Conservation (phyloP, 768 basidiomycete genomes). For the Neoboletus magnificus region DNA sequence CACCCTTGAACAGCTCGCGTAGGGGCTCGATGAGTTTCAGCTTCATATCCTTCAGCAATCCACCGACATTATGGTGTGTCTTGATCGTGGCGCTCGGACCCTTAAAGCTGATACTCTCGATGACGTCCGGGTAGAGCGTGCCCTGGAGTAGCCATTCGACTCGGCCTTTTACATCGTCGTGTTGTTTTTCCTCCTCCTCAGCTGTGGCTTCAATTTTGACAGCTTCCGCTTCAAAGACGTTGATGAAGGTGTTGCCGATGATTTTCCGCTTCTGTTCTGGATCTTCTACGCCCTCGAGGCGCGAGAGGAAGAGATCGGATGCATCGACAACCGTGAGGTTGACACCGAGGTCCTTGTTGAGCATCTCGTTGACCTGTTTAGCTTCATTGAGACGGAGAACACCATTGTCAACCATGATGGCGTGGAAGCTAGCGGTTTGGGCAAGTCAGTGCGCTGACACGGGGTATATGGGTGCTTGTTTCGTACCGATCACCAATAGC, state of each 20-base stretch:
- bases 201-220: constrained; percentile 80
- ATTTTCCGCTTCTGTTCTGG: constrained; percentile 97
- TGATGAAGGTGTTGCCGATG: constrained; percentile 98
- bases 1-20: constrained; percentile 97
- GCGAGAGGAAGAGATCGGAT: constrained; percentile 86
- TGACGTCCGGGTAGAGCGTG: constrained; percentile 97
- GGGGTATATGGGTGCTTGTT: constrained; percentile 7
- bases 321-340: constrained; percentile 96
- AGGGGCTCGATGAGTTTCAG: constrained; percentile 97
- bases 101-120: constrained; percentile 99
- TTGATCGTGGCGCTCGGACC: constrained; percentile 99
- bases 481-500: constrained; percentile 91
- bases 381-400: constrained; percentile 92
- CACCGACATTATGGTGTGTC: constrained; percentile 99
- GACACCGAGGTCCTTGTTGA: constrained; percentile 89
- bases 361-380: constrained; percentile 87
- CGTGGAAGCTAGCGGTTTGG: constrained; percentile 73
- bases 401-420: constrained; percentile 99
- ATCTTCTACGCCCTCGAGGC: constrained; percentile 89
- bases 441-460: not conserved
- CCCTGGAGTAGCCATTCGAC: constrained; percentile 98
- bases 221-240: constrained; percentile 95
- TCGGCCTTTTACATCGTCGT: constrained; percentile 74
- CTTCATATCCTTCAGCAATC: constrained; percentile 95
- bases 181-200: constrained; percentile 66